Evolutionary conservation across 1,139 yeast species (phyloP).

Genomic region (Scheffersomyces segobiensis): DNA sequence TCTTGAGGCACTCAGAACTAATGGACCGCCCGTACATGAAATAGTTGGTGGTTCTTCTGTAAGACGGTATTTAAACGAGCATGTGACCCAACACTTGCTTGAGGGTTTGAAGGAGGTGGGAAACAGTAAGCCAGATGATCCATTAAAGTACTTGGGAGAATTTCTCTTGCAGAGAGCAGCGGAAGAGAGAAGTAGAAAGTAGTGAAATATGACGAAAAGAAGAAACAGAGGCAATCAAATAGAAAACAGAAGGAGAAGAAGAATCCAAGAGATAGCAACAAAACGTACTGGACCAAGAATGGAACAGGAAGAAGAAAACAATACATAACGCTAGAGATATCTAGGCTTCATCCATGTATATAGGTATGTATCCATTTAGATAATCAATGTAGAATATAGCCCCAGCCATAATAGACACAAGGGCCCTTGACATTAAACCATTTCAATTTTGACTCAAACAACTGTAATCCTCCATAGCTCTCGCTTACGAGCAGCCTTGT

Average conservation of each 20-base stretch:
- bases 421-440: no score
- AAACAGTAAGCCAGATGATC: constrained; percentile 62
- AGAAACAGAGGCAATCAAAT: background rate
- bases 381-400: background rate
- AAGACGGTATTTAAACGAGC: constrained; percentile 72
- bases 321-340: background rate
- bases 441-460: background rate
- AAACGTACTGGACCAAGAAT: background rate
- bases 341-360: background rate
- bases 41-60: constrained; percentile 81
- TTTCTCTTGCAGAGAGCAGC: constrained; percentile 55
- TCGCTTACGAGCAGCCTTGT: no score
- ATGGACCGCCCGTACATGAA: constrained; percentile 40
- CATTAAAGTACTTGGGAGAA: constrained; percentile 70
- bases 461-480: no score
- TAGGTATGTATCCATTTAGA: background rate
- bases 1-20: constrained; percentile 1
- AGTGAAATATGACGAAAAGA: background rate
- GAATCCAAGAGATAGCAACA: no score
- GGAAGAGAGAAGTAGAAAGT: constrained; percentile 9
- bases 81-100: constrained; percentile 66
- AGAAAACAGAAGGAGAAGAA: background rate
- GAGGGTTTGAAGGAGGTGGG: constrained; percentile 69
- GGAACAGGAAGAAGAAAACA: background rate
- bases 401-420: no score